Percentiles rank a stretch among this genome's conserved stretches.
These are phyloP conservation scores for Besnoitia besnoiti DNA, from an alignment of 169 alveolate genomes.

Conservation along the genomic window DNA sequence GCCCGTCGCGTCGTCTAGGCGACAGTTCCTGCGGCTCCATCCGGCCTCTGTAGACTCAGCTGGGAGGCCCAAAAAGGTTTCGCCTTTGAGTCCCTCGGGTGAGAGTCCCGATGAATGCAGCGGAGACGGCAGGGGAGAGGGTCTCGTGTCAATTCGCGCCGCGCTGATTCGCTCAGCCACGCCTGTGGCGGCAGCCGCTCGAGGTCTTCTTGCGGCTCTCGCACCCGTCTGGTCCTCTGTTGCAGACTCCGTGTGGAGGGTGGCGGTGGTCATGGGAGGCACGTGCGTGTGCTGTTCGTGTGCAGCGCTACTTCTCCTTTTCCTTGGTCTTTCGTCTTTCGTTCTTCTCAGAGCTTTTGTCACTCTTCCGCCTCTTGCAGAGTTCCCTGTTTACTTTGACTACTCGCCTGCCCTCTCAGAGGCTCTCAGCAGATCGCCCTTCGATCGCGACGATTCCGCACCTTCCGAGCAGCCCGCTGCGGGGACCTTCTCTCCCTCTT, in stretches of 20 bases:
- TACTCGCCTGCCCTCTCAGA: slow-evolving; percentile 16
- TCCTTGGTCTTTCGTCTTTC: not conserved
- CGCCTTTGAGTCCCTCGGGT: too few relatives aligned
- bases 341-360: not conserved
- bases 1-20: too few relatives aligned
- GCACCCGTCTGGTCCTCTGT: not conserved
- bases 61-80: too few relatives aligned
- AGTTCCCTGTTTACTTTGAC: slow-evolving; percentile 48
- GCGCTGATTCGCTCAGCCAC: too few relatives aligned
- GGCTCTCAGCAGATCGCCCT: slow-evolving; percentile 33
- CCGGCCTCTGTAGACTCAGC: too few relatives aligned
- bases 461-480: not conserved
- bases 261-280: not conserved
- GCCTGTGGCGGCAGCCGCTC: not conserved
- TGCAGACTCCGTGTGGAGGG: slow-evolving; percentile 27
- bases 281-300: slow-evolving; percentile 6
- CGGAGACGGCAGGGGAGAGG: too few relatives aligned
- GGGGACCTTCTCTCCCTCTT: not conserved
- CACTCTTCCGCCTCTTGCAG: slow-evolving; percentile 51
- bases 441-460: not conserved
- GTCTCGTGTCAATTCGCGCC: too few relatives aligned
- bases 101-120: too few relatives aligned
- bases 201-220: not conserved
- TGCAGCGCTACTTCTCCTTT: not conserved
- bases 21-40: too few relatives aligned